Conservation (phyloP, 140 eudicot species). For the Cichorium intybus region DNA sequence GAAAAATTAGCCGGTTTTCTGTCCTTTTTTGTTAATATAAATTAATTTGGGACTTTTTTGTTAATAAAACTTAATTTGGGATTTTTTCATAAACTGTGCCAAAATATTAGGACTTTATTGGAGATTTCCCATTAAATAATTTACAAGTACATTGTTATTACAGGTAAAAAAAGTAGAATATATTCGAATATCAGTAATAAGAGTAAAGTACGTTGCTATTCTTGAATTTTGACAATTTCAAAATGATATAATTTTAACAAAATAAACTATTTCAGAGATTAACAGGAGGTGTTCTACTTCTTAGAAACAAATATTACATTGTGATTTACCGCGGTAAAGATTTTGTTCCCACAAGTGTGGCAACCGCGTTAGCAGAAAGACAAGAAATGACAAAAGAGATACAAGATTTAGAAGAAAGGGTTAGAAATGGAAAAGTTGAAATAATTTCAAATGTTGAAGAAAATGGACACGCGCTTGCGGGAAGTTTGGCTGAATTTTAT, state of each 20-base stretch:
- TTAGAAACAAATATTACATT: slow-evolving; percentile 89
- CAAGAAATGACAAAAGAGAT: slow-evolving; percentile 71
- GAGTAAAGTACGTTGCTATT: neutral
- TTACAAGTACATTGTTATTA: neutral
- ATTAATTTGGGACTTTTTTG: no score
- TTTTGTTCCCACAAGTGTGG: slow-evolving; percentile 83
- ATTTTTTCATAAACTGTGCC: no score
- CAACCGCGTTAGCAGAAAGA: slow-evolving; percentile 76
- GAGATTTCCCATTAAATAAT: no score
- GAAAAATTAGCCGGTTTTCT: no score
- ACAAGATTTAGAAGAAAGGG: slow-evolving; percentile 84
- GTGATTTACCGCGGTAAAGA: slow-evolving; percentile 94
- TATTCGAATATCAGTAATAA: neutral
- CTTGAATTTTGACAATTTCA: neutral
- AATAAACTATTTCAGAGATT: slow-evolving; percentile 49
- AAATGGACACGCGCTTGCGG: slow-evolving; percentile 63
- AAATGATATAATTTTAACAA: slow-evolving; percentile 25
- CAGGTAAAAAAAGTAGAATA: neutral
- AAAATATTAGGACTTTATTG: no score
- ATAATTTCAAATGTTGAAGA: slow-evolving; percentile 33
- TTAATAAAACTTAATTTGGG: no score
- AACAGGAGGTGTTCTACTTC: slow-evolving; percentile 84
- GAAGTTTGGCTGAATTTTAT: slow-evolving; percentile 90
- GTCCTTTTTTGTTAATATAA: no score
- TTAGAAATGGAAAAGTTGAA: slow-evolving; percentile 37